Conservation (phyloP, 139 green algal genomes). For the Spirogloea muscicola region DNA sequence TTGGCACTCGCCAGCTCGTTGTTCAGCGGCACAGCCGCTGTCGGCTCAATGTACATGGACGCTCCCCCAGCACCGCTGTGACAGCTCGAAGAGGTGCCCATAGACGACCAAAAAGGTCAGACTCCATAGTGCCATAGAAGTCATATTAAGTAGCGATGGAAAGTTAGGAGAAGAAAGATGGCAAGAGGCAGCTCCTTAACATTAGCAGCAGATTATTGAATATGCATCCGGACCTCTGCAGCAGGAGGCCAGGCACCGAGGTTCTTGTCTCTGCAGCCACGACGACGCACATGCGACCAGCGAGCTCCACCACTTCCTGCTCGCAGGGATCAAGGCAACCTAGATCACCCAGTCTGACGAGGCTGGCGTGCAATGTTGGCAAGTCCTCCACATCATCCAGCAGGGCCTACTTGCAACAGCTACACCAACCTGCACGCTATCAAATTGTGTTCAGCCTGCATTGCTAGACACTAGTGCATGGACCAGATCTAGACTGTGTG, state of each 20-base stretch:
- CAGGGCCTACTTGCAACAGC: background rate
- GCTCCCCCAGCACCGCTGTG: slow-evolving; percentile 4
- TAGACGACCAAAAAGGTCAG: background rate
- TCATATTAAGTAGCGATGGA: background rate
- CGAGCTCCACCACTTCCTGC: background rate
- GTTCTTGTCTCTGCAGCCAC: background rate
- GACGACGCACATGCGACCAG: background rate
- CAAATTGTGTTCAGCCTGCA: background rate
- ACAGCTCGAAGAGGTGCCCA: background rate
- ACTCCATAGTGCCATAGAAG: background rate
- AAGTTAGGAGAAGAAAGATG: background rate
- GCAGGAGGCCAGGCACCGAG: background rate
- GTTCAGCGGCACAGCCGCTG: slow-evolving; percentile 19
- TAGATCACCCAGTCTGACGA: background rate
- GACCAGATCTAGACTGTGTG: no score
- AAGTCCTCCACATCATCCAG: background rate
- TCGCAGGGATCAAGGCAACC: no score
- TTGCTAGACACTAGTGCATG: no score
- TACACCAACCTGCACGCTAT: background rate
- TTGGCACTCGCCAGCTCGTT: slow-evolving; percentile 33
- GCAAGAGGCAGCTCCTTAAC: background rate
- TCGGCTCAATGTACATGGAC: slow-evolving; percentile 21
- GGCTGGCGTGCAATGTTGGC: background rate
- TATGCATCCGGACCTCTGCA: background rate
- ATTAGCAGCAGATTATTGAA: background rate